Base-by-base conservation (phyloP, 164 flowering plant genomes). In the Nymphaea thermarum region DNA sequence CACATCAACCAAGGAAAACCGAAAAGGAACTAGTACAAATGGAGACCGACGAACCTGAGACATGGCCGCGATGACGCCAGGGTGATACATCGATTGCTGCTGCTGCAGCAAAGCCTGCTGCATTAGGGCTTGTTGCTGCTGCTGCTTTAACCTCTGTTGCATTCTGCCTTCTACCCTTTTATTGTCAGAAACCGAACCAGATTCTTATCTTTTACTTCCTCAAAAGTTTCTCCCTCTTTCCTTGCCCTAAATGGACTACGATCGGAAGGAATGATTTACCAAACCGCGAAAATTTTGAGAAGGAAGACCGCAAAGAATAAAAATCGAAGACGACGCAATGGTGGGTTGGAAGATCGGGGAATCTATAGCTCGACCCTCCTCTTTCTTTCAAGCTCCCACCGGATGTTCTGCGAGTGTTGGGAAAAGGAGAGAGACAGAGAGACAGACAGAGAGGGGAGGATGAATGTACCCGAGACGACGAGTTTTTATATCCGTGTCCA, bases 91-190 rank as follows among this genome's bases (percentile, higher is more conserved):
- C 64, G 73, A 75, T 65, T 77, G 82, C 67, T 84, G 93, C 73
- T 87, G 93, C 43, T 83, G 85, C 68, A 88, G 67, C 55, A 44
- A 18, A 41, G 84, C 86, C 51, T 68, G 70, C 51, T 68, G 70
- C 70, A 67, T 67, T 16, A 67, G 62, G 17, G 69, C 69, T 70
- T 83, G 85, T 59, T 86, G 90, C 57, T 85, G 86, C 62, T 85
- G 91, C 72, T 85, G 90, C 81, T 87, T 86, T 78, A 86, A 76
- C 83, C 90, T 86, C 80, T 80, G 87, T 77, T 85, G 85, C 85
- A 79, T 83, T 78, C 57, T 73, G 61, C 67, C 64, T 17, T 62
- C 42, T 62, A 62, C 36, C 36, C 36, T 62, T 62, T 62, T 17
- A 7, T 17, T 17, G 3, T 51, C 57, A 51, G 57, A 15, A 51